These are phyloP conservation scores for Chrysanthemum lavandulifolium DNA, from an alignment of 129 eudicot genomes.

Conservation along the genomic window DNA sequence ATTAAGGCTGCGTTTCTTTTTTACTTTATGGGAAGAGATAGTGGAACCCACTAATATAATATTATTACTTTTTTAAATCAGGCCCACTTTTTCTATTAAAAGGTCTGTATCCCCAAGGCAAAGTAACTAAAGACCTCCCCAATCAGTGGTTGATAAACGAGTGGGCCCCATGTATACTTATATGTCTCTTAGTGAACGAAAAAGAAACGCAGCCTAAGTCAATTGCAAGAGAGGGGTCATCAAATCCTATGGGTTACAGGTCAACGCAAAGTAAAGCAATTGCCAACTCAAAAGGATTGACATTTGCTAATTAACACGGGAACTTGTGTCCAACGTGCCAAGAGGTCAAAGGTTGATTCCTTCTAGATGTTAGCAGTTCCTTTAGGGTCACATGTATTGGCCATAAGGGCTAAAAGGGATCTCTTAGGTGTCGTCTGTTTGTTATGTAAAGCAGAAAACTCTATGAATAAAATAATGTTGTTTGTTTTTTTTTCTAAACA, in stretches of 20 bases:
- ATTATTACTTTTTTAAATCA: too few species aligned
- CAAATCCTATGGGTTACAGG: conserved; percentile 1
- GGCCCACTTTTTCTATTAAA: too few species aligned
- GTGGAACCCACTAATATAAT: too few species aligned
- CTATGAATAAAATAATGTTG: too few species aligned
- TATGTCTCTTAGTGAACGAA: too few species aligned
- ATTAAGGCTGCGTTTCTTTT: neutral
- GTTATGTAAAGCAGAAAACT: too few species aligned
- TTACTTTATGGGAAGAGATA: too few species aligned
- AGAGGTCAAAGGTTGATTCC: conserved; percentile 2
- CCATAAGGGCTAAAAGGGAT: neutral
- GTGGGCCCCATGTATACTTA: too few species aligned
- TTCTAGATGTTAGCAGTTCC: neutral
- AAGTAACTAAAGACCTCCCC: too few species aligned
- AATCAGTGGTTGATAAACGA: too few species aligned
- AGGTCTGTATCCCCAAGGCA: too few species aligned
- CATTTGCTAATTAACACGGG: neutral
- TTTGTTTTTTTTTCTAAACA: too few species aligned
- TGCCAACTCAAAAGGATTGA: neutral
- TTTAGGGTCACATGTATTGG: conserved; percentile 4
- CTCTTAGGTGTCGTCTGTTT: neutral
- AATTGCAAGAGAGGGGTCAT: neutral
- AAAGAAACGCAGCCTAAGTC: neutral
- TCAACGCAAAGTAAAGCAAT: neutral
- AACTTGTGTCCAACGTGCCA: conserved; percentile 5